These are phyloP conservation scores for Anthostomella pinea DNA, from an alignment of 2,329 filamentous ascomycete species.

Conservation along the genomic window DNA sequence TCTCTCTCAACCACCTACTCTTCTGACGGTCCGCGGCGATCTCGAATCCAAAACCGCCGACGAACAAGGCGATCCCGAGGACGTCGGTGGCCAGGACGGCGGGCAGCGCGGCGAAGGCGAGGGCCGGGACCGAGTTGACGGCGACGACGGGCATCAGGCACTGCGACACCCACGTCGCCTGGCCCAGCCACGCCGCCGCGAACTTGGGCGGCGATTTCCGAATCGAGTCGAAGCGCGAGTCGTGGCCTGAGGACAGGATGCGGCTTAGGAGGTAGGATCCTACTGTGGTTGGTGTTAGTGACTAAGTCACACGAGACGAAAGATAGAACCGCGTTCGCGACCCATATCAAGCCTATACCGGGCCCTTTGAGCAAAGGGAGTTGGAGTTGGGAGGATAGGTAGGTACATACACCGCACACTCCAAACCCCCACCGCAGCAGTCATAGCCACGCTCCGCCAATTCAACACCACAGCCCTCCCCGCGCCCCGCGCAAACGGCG, in stretches of 20 bases:
- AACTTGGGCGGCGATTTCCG: conserved; percentile 36
- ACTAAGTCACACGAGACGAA: no score
- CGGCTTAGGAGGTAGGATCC: conserved; percentile 63
- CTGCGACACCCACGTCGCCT: conserved; percentile 67
- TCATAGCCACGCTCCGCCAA: conserved; percentile 53
- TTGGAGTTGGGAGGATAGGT: background rate
- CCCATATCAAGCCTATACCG: no score
- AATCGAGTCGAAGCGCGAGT: conserved; percentile 48
- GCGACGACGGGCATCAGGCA: conserved; percentile 63
- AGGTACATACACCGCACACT: conserved; percentile 50
- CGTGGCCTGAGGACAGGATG: conserved; percentile 56
- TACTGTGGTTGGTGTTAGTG: conserved; percentile 39
- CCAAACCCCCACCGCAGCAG: conserved; percentile 50
- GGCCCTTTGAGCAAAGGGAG: background rate
- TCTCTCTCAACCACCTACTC: conserved; percentile 57
- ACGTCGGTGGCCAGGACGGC: conserved; percentile 50
- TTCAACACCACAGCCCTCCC: conserved; percentile 42
- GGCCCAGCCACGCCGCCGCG: conserved; percentile 43
- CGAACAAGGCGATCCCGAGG: conserved; percentile 56
- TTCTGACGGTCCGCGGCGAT: conserved; percentile 63
- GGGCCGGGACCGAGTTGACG: conserved; percentile 58
- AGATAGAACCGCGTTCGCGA: no score
- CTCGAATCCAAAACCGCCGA: conserved; percentile 59
- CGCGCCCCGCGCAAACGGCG: conserved; percentile 40
- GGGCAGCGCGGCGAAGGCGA: conserved; percentile 49